Conservation (phyloP, 768 basidiomycete genomes). For the Russula abietina region DNA sequence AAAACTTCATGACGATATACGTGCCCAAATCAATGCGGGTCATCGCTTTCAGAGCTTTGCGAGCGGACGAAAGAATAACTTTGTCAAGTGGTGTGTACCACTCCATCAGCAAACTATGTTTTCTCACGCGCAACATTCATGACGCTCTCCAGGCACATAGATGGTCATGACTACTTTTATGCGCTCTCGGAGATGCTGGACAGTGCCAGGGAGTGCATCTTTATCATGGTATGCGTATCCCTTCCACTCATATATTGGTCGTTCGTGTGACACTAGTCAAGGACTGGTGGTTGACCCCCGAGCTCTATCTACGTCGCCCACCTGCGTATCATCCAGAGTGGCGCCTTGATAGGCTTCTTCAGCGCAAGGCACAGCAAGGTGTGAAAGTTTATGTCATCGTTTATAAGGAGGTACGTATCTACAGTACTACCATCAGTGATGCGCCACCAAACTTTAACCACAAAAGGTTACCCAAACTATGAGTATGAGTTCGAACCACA, state of each 20-base stretch:
- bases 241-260: not conserved
- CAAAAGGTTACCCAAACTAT: slow-evolving; percentile 81
- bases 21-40: slow-evolving; percentile 63
- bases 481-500: slow-evolving; percentile 81
- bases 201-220: slow-evolving; percentile 74
- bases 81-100: slow-evolving; percentile 70
- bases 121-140: not conserved
- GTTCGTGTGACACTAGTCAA: slow-evolving; percentile 27
- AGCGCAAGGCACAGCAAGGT: slow-evolving; percentile 86
- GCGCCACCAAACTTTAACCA: not conserved
- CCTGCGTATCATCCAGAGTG: slow-evolving; percentile 80
- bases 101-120: not conserved
- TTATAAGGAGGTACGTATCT: slow-evolving; percentile 78
- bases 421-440: not conserved
- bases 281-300: slow-evolving; percentile 95
- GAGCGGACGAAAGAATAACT: slow-evolving; percentile 56
- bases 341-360: slow-evolving; percentile 78
- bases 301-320: slow-evolving; percentile 90
- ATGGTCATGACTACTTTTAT: slow-evolving; percentile 97
- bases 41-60: slow-evolving; percentile 91
- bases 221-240: slow-evolving; percentile 57
- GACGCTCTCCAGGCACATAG: slow-evolving; percentile 58
- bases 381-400: slow-evolving; percentile 89
- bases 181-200: slow-evolving; percentile 89
- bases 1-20: slow-evolving; percentile 59